These are phyloP conservation scores for Diutina rugosa DNA, from an alignment of 1,139 yeast species.

Conservation along the genomic window DNA sequence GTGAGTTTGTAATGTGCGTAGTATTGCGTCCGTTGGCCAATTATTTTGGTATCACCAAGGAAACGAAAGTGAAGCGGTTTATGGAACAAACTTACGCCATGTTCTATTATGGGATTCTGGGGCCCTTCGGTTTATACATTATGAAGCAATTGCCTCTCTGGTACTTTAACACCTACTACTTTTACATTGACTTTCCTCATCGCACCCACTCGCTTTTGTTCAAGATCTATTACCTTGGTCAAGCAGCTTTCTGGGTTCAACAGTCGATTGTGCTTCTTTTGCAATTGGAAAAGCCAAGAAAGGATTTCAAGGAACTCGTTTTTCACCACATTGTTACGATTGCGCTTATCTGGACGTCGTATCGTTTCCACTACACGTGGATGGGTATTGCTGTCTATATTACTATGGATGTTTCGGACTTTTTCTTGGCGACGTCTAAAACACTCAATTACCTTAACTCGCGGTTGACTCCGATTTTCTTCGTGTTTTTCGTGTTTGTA, in stretches of 20 bases:
- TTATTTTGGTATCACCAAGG: conserved; percentile 36
- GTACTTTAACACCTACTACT: conserved; percentile 76
- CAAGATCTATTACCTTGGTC: conserved; percentile 77
- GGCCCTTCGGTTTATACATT: conserved; percentile 81
- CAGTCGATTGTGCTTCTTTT: conserved; percentile 73
- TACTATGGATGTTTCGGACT: conserved; percentile 93
- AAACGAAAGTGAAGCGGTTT: conserved; percentile 61
- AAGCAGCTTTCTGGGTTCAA: conserved; percentile 97
- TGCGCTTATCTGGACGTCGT: conserved; percentile 78
- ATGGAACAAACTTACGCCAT: conserved; percentile 88
- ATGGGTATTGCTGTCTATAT: conserved; percentile 86
- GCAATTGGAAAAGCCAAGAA: conserved; percentile 89
- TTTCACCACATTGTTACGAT: conserved; percentile 91
- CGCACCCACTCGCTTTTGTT: conserved; percentile 54
- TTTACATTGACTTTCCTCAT: conserved; percentile 79
- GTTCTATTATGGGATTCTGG: conserved; percentile 67
- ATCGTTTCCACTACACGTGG: conserved; percentile 91
- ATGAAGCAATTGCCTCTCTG: conserved; percentile 79
- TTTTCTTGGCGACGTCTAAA: conserved; percentile 75
- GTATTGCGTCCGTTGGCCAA: conserved; percentile 62
- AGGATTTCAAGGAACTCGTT: conserved; percentile 81
- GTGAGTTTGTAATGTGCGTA: conserved; percentile 86
- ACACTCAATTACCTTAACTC: conserved; percentile 75
- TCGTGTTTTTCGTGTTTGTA: conserved; percentile 47
- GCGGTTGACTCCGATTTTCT: conserved; percentile 47